Percentiles rank a stretch among this genome's conserved stretches.
phyloP scores from a whole-genome alignment of 768 basidiomycete species.

The Russula compacta region DNA sequence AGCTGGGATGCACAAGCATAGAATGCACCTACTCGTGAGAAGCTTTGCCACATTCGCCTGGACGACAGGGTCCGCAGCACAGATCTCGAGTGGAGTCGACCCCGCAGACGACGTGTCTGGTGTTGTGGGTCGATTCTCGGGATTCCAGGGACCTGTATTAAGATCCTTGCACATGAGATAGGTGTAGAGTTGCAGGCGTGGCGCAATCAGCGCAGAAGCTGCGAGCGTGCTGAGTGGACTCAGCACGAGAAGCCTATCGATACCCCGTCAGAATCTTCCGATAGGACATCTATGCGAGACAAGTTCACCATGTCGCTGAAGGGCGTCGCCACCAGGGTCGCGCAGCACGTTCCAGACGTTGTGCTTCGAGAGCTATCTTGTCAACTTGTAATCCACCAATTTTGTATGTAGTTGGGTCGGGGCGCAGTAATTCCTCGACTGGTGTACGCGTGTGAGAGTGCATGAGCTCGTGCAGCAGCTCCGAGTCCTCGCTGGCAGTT shows the following conservation, averaged over 20 bases:
- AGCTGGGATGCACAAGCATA: neutral
- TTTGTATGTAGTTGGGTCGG: slow-evolving; percentile 19
- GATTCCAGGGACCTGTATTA: neutral
- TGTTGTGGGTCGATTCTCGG: neutral
- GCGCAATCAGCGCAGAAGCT: slow-evolving; percentile 50
- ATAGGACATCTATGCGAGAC: neutral
- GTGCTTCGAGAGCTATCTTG: slow-evolving; percentile 21
- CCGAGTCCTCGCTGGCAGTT: slow-evolving; percentile 24
- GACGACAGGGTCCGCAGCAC: slow-evolving; percentile 62
- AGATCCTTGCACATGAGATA: slow-evolving; percentile 53
- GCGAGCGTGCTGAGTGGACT: slow-evolving; percentile 50
- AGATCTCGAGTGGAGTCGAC: slow-evolving; percentile 27
- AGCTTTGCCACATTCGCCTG: slow-evolving; percentile 64
- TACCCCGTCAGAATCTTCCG: neutral
- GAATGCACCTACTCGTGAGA: slow-evolving; percentile 44
- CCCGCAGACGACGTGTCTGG: neutral
- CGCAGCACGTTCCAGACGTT: slow-evolving; percentile 15
- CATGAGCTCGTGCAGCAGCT: slow-evolving; percentile 39
- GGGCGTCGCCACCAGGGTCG: slow-evolving; percentile 72
- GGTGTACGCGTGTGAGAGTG: slow-evolving; percentile 30
- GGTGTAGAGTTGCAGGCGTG: slow-evolving; percentile 69
- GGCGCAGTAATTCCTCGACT: slow-evolving; percentile 28
- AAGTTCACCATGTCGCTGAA: slow-evolving; percentile 59
- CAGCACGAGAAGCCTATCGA: slow-evolving; percentile 45
- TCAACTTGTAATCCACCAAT: slow-evolving; percentile 16